Base-by-base conservation (phyloP, 192 early-diverging fungal species). In the Lobosporangium transversale region DNA sequence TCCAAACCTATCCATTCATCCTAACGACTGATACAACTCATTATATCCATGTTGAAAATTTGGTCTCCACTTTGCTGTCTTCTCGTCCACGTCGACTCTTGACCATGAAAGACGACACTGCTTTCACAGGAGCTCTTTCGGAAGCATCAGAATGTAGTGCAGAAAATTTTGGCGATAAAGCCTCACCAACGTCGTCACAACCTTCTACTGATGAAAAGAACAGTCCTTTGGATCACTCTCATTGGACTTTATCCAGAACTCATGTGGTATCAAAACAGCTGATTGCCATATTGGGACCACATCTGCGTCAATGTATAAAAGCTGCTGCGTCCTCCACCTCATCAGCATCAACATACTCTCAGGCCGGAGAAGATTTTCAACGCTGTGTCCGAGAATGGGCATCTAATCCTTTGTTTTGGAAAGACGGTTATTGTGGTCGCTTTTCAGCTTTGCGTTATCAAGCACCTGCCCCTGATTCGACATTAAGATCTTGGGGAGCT, bases 11-110 rank as follows among this genome's bases (percentile, higher is more conserved):
- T 18, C 64, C 73, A 1, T 76, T 66, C 43, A 56, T 76, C 3
- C 48, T 76, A 4, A 67, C 57, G n/a, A 76, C 64, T 4, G 73
- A 76, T 35, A 76, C 73, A 17, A 76, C 73, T 1, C 73, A 76
- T 15, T 76, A 67, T 26, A 62, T 76, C 23, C 63, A 76, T 32
- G 53, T 76, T 40, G 58, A 76, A 23, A 76, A 76, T 40, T 37
- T 76, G 17, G 73, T 62, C 18, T 48, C 62, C 3, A 67, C 73
- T 4, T 45, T 76, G n/a, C 33, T 66, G 0, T 66, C 73, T 0
- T 65, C 62, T 5, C 50, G 53, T 21, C 63, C 58, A 12, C 63
- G 64, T 2, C 40, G 73, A 14, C 63, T 76, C 53, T 37, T 76
- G 47, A 67, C 73, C 20, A 67, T 76, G 73, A 76, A 67, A 30